These are phyloP conservation scores for Alternaria gaisen DNA, from an alignment of 2,329 filamentous ascomycete species.

Conservation along the genomic window DNA sequence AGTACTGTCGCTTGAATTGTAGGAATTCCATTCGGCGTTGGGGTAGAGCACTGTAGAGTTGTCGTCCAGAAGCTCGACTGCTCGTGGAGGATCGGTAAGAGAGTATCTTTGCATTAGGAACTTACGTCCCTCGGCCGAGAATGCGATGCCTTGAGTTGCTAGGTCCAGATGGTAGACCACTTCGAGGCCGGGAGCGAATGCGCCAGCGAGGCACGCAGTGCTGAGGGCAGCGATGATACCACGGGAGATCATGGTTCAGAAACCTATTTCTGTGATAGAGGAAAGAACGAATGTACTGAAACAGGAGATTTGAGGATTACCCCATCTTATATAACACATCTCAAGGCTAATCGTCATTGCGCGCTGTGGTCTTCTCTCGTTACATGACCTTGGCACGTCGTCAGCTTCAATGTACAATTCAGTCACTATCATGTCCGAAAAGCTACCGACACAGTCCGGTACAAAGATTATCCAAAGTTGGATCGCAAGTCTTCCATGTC, in stretches of 20 bases:
- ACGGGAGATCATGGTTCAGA: too few species aligned
- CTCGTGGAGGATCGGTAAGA: neutral
- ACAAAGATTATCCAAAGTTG: neutral
- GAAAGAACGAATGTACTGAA: too few species aligned
- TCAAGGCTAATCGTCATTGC: neutral
- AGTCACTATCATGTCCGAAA: neutral
- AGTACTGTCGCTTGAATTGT: neutral
- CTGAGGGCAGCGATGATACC: neutral
- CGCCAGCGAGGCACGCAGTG: neutral
- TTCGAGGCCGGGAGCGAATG: neutral
- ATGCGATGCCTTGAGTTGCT: neutral
- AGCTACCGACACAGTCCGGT: neutral
- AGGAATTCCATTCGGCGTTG: neutral
- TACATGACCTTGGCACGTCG: neutral
- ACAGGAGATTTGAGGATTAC: too few species aligned
- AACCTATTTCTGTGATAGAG: too few species aligned
- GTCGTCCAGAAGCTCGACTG: neutral
- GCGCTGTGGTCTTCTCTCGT: neutral
- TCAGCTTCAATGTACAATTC: neutral
- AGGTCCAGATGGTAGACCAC: neutral
- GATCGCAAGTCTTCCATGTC: neutral
- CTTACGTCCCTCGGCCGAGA: neutral
- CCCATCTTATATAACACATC: neutral
- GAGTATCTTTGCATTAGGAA: neutral
- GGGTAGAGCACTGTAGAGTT: neutral